These are phyloP conservation scores for Neonectria faginata DNA, from an alignment of 2,329 filamentous ascomycete genomes.

Conservation along the genomic window DNA sequence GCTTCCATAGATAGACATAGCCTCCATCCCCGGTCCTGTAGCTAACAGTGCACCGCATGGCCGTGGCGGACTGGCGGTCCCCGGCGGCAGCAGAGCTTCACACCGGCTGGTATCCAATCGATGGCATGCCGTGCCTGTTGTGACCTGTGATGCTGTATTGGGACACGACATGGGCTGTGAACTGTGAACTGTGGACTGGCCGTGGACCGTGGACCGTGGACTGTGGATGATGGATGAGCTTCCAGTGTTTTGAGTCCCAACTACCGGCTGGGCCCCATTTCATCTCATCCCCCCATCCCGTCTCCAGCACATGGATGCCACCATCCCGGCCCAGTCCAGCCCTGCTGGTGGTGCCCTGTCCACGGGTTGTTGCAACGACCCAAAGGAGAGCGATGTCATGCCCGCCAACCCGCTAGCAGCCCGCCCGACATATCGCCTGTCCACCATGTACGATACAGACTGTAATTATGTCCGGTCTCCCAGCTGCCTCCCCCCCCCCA, in stretches of 20 bases:
- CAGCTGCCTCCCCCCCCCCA: background rate
- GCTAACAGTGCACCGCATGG: slow-evolving; percentile 25
- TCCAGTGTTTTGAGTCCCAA: background rate
- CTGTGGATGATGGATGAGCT: background rate
- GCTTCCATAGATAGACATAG: slow-evolving; percentile 32
- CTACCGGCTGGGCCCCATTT: slow-evolving; percentile 3
- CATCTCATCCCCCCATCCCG: background rate
- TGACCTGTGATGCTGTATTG: slow-evolving; percentile 24
- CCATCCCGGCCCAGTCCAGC: background rate
- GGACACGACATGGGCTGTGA: slow-evolving; percentile 25
- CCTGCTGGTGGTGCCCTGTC: background rate
- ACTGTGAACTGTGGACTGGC: slow-evolving; percentile 12
- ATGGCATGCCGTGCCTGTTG: slow-evolving; percentile 24
- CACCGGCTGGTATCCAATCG: slow-evolving; percentile 26
- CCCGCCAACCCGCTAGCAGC: slow-evolving; percentile 9
- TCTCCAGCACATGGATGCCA: slow-evolving; percentile 5
- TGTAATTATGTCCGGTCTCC: slow-evolving; percentile 1
- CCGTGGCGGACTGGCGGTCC: slow-evolving; percentile 16
- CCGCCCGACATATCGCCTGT: background rate
- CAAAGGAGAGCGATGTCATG: slow-evolving; percentile 17
- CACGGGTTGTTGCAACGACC: background rate
- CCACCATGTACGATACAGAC: background rate
- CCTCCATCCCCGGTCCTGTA: slow-evolving; percentile 20
- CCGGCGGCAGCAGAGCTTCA: slow-evolving; percentile 3
- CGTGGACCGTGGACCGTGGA: slow-evolving; percentile 16